Evolutionary conservation across 306 rosid genomes (phyloP), one percentile per base, ranked within the genome.

Genomic region (Cotoneaster glaucophyllus): DNA sequence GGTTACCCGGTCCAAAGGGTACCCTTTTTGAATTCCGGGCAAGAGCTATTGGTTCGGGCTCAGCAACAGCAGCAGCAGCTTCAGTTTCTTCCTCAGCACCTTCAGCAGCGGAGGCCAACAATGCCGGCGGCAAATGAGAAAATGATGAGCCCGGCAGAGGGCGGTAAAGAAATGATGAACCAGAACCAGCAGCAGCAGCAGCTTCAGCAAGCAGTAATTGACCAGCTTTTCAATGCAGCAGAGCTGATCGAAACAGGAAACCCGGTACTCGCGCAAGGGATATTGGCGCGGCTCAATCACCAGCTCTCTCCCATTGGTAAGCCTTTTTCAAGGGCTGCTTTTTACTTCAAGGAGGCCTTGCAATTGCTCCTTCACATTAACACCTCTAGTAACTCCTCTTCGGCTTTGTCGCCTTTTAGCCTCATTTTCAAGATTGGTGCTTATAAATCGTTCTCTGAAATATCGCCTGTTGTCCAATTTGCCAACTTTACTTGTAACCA

Each of bases 211-310:
- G 84, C 81, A 54, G 71, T 88, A 18, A 71, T 78, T 80, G 97
- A 94, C 66, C 93, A 90, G 86, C 85, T 94, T 32, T 86, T 82
- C 82, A 88, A 90, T 80, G 88, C 93, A 77, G 90, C 92, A 78
- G 97, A 91, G 88, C 82, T 91, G 87, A 90, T 91, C 65, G 96
- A 91, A 82, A 80, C 90, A 79, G 91, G 95, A 44, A 91, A 88
- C 76, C 88, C 88, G 83, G 91, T 78, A 78, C 92, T 78, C 88
- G 98, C 97, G 97, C 97, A 88, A 82, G 98, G 92, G 98, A 94
- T 94, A 94, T 94, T 94, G 97, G 98, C 98, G 98, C 97, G 98
- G 97, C 98, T 94, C 98, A 94, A 94, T 94, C 98, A 94, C 89
- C 97, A 88, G 85, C 93, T 94, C 84, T 85, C 97, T 77, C 95